A percentile compares a stretch with the other conserved stretches of the same genome.
phyloP scores from a whole-genome alignment of 2,329 filamentous ascomycete genomes.

The Boeremia lycopersici region DNA sequence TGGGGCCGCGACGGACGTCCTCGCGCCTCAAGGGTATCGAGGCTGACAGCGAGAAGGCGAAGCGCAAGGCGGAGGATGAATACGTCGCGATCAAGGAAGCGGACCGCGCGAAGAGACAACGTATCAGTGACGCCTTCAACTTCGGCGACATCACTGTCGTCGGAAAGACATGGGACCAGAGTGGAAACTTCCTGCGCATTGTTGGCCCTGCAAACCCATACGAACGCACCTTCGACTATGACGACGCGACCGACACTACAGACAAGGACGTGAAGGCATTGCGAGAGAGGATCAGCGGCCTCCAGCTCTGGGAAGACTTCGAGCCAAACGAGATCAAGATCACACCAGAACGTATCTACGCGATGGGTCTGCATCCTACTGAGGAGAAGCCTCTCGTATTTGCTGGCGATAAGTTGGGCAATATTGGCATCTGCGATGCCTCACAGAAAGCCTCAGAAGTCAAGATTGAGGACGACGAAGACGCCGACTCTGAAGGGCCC shows the following conservation, averaged over 20 bases:
- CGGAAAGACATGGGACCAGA: conserved; percentile 75
- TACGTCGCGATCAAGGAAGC: conserved; percentile 62
- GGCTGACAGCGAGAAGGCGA: conserved; percentile 70
- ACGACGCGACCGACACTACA: conserved; percentile 79
- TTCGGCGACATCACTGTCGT: conserved; percentile 80
- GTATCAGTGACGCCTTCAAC: conserved; percentile 70
- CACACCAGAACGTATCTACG: conserved; percentile 59
- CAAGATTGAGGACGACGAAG: conserved; percentile 65
- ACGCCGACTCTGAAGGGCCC: conserved; percentile 70
- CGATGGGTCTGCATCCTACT: conserved; percentile 86
- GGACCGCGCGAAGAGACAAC: conserved; percentile 65
- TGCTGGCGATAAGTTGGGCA: conserved; percentile 91
- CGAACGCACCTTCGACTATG: conserved; percentile 82
- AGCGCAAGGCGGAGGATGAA: conserved; percentile 71
- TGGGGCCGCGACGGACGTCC: conserved; percentile 63
- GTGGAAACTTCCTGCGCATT: conserved; percentile 68
- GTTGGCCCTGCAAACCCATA: conserved; percentile 80
- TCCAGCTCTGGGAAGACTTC: conserved; percentile 84
- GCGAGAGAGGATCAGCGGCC: conserved; percentile 74
- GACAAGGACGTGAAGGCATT: conserved; percentile 76
- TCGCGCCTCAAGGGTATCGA: conserved; percentile 67
- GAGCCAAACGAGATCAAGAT: conserved; percentile 66
- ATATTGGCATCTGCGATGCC: conserved; percentile 88
- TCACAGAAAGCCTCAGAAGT: conserved; percentile 67
- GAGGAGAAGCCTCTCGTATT: conserved; percentile 86